Percentiles rank a stretch among this genome's conserved stretches.
These are phyloP conservation scores for Lasiodiplodia sp. DNA, from an alignment of 2,329 filamentous ascomycete species.

Conservation along the genomic window DNA sequence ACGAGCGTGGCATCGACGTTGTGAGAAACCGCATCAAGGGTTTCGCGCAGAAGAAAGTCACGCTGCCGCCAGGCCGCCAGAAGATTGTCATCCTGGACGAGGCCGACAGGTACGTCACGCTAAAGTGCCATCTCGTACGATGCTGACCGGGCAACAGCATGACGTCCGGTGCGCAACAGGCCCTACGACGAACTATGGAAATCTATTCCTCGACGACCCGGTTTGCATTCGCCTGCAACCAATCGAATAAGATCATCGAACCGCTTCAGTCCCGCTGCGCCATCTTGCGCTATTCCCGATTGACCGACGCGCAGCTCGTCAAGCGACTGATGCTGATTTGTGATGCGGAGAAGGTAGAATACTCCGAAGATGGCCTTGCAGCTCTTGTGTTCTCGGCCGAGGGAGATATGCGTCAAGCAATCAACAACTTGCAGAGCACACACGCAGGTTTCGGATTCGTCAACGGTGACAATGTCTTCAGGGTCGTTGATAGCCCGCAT, in stretches of 20 bases:
- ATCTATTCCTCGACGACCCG: slow-evolving; percentile 96
- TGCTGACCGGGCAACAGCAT: slow-evolving; percentile 61
- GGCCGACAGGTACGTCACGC: slow-evolving; percentile 72
- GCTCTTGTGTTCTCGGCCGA: slow-evolving; percentile 98
- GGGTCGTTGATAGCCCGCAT: slow-evolving; percentile 95
- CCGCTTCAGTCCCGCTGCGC: slow-evolving; percentile 97
- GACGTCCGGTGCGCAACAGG: slow-evolving; percentile 96
- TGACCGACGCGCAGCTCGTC: slow-evolving; percentile 92
- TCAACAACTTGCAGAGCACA: slow-evolving; percentile 97
- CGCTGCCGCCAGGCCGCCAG: slow-evolving; percentile 85
- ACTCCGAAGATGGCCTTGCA: slow-evolving; percentile 91
- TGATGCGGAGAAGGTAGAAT: slow-evolving; percentile 87
- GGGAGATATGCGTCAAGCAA: slow-evolving; percentile 98
- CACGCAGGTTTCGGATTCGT: slow-evolving; percentile 94
- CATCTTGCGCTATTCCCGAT: slow-evolving; percentile 89
- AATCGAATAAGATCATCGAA: slow-evolving; percentile 99
- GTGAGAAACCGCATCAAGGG: slow-evolving; percentile 97
- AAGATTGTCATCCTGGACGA: slow-evolving; percentile 98
- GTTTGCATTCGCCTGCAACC: slow-evolving; percentile 98
- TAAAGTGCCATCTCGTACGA: not conserved
- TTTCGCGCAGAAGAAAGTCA: slow-evolving; percentile 99
- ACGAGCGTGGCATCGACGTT: slow-evolving; percentile 97
- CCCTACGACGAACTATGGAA: slow-evolving; percentile 94
- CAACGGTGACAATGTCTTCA: slow-evolving; percentile 97
- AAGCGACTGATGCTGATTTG: slow-evolving; percentile 91